These are phyloP conservation scores for Cladophialophora chaetospira DNA, from an alignment of 2,329 filamentous ascomycete genomes.

Conservation along the genomic window DNA sequence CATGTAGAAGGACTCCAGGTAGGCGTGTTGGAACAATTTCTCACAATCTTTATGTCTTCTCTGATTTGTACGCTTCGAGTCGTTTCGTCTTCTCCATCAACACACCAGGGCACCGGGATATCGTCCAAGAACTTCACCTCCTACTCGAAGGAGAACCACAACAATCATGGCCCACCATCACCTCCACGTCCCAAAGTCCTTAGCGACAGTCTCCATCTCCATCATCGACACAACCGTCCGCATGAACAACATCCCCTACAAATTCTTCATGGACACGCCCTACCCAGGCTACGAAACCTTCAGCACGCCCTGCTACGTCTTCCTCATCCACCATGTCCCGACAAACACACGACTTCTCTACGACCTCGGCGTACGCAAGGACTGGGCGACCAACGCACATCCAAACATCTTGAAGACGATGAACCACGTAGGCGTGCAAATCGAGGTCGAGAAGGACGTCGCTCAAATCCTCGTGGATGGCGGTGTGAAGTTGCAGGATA, in stretches of 20 bases:
- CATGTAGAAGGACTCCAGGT: too few relatives aligned
- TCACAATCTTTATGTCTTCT: too few relatives aligned
- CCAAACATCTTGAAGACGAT: neutral
- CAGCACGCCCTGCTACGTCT: neutral
- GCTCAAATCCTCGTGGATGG: neutral
- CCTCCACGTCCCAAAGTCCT: too few relatives aligned
- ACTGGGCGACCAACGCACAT: neutral
- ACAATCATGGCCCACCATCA: too few relatives aligned
- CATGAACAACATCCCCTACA: neutral
- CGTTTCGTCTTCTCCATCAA: too few relatives aligned
- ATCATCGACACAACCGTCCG: neutral
- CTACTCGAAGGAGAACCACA: too few relatives aligned
- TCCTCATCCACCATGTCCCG: neutral
- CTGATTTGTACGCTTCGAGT: too few relatives aligned
- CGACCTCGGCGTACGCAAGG: neutral
- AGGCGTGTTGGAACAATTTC: too few relatives aligned
- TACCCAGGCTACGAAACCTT: slow-evolving; percentile 2
- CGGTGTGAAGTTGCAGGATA: neutral
- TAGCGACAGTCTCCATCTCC: neutral
- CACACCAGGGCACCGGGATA: too few relatives aligned
- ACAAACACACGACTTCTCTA: neutral
- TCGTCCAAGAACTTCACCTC: too few relatives aligned
- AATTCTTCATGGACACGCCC: neutral
- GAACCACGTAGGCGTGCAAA: neutral
- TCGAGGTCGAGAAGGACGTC: neutral